phyloP scores from a whole-genome alignment of 164 flowering plant species.

The Sedum album region DNA sequence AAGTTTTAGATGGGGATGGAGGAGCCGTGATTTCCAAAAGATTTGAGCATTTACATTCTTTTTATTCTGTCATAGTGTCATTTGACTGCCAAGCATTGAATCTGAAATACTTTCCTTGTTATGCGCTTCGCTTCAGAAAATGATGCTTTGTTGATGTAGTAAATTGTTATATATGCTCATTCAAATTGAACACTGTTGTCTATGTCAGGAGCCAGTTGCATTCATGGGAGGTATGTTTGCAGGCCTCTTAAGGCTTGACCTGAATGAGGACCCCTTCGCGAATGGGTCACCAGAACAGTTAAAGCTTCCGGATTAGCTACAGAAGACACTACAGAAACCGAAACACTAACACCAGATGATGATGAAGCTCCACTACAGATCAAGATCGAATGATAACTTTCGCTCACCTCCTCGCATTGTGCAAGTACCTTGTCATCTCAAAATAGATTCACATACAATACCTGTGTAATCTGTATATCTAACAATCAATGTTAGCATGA shows the following conservation, averaged over 20 bases:
- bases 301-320: slow-evolving; percentile 60
- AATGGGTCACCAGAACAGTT: slow-evolving; percentile 68
- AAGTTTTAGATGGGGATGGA: no score
- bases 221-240: slow-evolving; percentile 86
- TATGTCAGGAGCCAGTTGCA: slow-evolving; percentile 71
- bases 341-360: slow-evolving; percentile 28
- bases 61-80: no score
- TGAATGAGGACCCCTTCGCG: slow-evolving; percentile 77
- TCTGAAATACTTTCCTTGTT: no score
- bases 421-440: not conserved
- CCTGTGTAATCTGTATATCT: no score
- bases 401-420: not conserved
- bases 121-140: no score
- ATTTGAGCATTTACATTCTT: no score
- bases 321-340: slow-evolving; percentile 34
- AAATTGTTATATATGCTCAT: no score
- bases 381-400: slow-evolving; percentile 46
- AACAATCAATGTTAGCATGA: no score
- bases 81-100: no score
- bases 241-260: slow-evolving; percentile 68
- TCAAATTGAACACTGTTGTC: not conserved
- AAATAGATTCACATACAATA: no score
- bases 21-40: no score
- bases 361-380: slow-evolving; percentile 46
- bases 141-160: no score